Conservation (phyloP, 176 grass and related monocot genomes). For the Triticum timopheevii region DNA sequence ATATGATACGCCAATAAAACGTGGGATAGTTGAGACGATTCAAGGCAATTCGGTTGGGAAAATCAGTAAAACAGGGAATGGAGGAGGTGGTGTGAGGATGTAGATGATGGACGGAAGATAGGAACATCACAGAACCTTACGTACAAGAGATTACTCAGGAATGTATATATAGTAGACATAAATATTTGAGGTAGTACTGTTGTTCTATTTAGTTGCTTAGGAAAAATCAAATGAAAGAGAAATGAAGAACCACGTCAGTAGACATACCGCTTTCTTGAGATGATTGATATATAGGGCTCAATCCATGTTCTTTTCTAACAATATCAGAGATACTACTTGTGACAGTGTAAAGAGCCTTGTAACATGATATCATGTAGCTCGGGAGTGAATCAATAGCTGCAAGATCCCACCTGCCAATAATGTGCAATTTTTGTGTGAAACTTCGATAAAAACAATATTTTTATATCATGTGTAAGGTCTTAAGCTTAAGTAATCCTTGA, state of each 20-base stretch:
- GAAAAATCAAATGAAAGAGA: neutral
- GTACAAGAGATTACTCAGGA: too few relatives aligned
- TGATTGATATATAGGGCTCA: conserved; percentile 31
- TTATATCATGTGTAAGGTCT: neutral
- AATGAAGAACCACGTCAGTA: neutral
- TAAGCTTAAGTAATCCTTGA: neutral
- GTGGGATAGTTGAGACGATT: too few relatives aligned
- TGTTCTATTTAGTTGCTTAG: too few relatives aligned
- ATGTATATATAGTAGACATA: too few relatives aligned
- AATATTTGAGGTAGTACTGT: too few relatives aligned
- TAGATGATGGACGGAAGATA: too few relatives aligned
- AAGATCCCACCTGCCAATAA: conserved; percentile 46
- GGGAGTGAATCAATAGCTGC: conserved; percentile 45
- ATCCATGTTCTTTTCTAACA: conserved; percentile 32
- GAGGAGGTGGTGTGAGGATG: too few relatives aligned
- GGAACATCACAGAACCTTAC: too few relatives aligned
- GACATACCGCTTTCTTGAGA: conserved; percentile 46
- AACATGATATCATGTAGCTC: conserved; percentile 53
- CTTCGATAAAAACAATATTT: neutral
- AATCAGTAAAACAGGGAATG: too few relatives aligned
- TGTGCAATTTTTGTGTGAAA: neutral
- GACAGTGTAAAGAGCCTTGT: conserved; percentile 37
- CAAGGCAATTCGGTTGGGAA: too few relatives aligned
- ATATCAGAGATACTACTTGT: neutral
- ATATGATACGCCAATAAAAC: too few relatives aligned